Base-by-base conservation (phyloP, 345 rosid species). In the Cardamine occulta region DNA sequence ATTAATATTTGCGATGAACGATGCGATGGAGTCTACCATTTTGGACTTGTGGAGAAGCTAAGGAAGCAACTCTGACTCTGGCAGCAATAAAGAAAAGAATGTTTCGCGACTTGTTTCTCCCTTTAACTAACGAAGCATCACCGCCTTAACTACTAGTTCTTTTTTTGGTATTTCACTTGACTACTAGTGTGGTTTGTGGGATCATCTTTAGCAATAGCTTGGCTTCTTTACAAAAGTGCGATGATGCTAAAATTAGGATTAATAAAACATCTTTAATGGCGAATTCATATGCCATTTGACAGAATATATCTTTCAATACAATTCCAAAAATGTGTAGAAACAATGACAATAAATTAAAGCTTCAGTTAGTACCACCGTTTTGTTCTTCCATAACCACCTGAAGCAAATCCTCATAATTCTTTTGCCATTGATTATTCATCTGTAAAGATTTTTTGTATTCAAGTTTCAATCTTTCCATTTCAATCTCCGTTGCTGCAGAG, bases 401-500 rank as follows among this genome's bases (percentile, higher is more conserved):
- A 57, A 87, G 90, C 83, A 89, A 63, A 76, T 85, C 82, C 44
- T 81, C 88, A 39, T 85, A 82, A 74, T 77, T 84, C 80, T 83
- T 86, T 83, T 85, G 87, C 96, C 88, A 87, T 52, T 84, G 88
- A 45, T 76, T 73, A 79, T 79, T 84, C 87, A 84, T 79, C 70
- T 85, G 80, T 64, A 58, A 28, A 1, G 80, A 73, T 65, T 71
- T 82, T 52, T 77, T 65, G 47, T 61, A 39, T 54, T 87, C 93
- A 47, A 66, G 80, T 86, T 87, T 89, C 68, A 87, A 57, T 74
- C 82, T 88, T 77, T 86, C 92, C 73, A 82, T 68, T 80, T 88
- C 96, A 68, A 87, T 84, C 81, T 91, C 90, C 23, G 84, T 79
- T 45, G 93, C 91, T 31, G 88, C 87, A 35, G 84, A 71, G 65